A percentile compares a stretch with the other conserved stretches of the same genome.
Evolutionary conservation across 106 monocot species (phyloP).

Genomic region (Allium fistulosum): DNA sequence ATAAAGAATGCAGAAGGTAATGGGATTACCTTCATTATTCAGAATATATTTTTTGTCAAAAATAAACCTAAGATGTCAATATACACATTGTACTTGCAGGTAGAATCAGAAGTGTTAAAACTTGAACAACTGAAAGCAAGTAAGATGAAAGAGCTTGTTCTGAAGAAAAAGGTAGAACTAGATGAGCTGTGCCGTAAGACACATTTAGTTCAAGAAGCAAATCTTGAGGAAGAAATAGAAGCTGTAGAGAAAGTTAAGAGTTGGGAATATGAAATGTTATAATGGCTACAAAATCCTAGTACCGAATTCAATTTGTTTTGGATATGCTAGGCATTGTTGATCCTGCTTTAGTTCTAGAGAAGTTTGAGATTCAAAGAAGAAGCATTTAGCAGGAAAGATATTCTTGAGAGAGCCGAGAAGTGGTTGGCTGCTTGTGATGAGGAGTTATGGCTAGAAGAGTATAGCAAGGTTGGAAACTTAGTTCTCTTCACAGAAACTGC

Average conservation of each 20-base stretch:
- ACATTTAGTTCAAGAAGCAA: conserved; percentile 29
- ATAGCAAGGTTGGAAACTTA: conserved; percentile 58
- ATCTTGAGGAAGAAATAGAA: conserved; percentile 19
- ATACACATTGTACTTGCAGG: conserved; percentile 12
- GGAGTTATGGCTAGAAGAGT: conserved; percentile 77
- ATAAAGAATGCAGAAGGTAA: conserved; percentile 71
- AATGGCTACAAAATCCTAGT: too few relatives aligned
- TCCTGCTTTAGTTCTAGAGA: conserved; percentile 41
- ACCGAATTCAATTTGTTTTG: too few relatives aligned
- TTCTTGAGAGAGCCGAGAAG: conserved; percentile 71
- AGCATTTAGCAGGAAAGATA: conserved; percentile 72
- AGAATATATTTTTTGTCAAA: not conserved
- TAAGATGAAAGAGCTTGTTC: conserved; percentile 61
- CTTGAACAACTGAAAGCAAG: conserved; percentile 56
- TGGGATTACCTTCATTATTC: not conserved
- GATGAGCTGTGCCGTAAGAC: conserved; percentile 35
- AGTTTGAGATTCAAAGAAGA: conserved; percentile 67
- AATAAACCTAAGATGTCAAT: not conserved
- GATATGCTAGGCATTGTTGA: conserved; percentile 31
- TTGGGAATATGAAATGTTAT: too few relatives aligned
- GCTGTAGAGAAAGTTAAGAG: conserved; percentile 36
- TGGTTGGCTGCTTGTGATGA: conserved; percentile 68
- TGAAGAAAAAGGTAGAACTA: conserved; percentile 55
- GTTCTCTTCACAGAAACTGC: not conserved
- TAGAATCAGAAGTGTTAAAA: conserved; percentile 44